phyloP scores from a whole-genome alignment of 1,139 yeast genomes.

The Zygosaccharomyces pseudobailii region DNA sequence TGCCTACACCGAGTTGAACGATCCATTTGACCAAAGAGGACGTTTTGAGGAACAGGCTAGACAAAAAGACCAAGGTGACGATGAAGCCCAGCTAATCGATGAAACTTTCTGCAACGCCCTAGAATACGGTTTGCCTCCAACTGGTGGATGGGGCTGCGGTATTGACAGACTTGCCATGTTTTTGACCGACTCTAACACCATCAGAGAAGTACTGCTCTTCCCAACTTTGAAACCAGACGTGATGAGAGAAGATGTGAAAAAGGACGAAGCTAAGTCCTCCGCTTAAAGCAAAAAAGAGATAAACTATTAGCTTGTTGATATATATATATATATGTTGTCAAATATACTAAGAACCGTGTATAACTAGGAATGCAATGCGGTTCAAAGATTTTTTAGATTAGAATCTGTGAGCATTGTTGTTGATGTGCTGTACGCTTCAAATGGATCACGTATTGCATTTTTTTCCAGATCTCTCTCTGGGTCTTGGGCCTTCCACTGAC shows the following conservation, averaged over 20 bases:
- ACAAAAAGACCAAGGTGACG: slow-evolving; percentile 98
- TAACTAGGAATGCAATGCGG: neutral
- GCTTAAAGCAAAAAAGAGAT: neutral
- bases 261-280: slow-evolving; percentile 17
- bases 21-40: slow-evolving; percentile 95
- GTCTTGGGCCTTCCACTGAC: slow-evolving; percentile 41
- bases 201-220: slow-evolving; percentile 95
- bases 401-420: slow-evolving; percentile 28
- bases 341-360: neutral
- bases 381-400: slow-evolving; percentile 1
- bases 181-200: slow-evolving; percentile 92
- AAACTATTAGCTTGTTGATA: neutral
- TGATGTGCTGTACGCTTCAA: slow-evolving; percentile 45
- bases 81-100: slow-evolving; percentile 94
- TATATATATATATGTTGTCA: neutral
- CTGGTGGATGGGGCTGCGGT: slow-evolving; percentile 99
- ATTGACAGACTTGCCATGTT: slow-evolving; percentile 98
- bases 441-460: slow-evolving; percentile 47
- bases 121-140: slow-evolving; percentile 98
- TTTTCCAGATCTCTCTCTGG: slow-evolving; percentile 65
- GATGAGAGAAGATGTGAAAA: slow-evolving; percentile 32
- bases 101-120: slow-evolving; percentile 96
- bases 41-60: slow-evolving; percentile 98
- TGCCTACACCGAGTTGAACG: slow-evolving; percentile 98
- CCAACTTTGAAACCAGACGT: slow-evolving; percentile 97